Evolutionary conservation across 257 asterid species (phyloP).

Genomic region (Petrea volubilis): DNA sequence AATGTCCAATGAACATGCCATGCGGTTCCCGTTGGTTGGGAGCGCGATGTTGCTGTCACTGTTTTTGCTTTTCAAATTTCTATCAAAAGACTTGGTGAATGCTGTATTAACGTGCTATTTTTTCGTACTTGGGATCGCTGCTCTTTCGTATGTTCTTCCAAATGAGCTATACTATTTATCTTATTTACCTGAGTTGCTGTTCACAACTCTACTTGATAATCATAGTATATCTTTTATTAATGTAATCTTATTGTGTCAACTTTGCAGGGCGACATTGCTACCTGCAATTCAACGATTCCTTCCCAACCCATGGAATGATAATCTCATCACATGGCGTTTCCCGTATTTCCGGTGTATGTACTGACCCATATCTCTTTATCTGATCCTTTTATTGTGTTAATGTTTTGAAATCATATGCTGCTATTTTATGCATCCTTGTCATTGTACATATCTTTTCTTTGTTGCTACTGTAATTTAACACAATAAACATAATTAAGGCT

Average conservation of each 20-base stretch:
- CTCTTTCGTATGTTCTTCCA: conserved; percentile 84
- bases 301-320: conserved; percentile 83
- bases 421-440: conserved; percentile 2
- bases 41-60: conserved; percentile 94
- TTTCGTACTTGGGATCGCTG: conserved; percentile 87
- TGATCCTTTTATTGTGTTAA: conserved; percentile 10
- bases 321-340: conserved; percentile 65
- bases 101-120: conserved; percentile 93
- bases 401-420: background rate
- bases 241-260: conserved; percentile 16
- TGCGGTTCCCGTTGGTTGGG: conserved; percentile 96
- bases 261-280: conserved; percentile 83
- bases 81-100: conserved; percentile 98
- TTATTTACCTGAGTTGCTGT: conserved; percentile 1
- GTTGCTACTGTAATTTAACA: background rate
- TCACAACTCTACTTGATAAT: background rate
- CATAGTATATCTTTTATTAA: background rate
- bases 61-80: conserved; percentile 90
- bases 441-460: background rate
- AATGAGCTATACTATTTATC: conserved; percentile 26
- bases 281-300: conserved; percentile 74
- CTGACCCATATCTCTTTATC: conserved; percentile 19
- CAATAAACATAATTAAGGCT: background rate
- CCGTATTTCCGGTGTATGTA: conserved; percentile 74
- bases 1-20: conserved; percentile 95